Base-by-base conservation (phyloP, 805 yeast genomes). In the Nadsonia fulvescens region DNA sequence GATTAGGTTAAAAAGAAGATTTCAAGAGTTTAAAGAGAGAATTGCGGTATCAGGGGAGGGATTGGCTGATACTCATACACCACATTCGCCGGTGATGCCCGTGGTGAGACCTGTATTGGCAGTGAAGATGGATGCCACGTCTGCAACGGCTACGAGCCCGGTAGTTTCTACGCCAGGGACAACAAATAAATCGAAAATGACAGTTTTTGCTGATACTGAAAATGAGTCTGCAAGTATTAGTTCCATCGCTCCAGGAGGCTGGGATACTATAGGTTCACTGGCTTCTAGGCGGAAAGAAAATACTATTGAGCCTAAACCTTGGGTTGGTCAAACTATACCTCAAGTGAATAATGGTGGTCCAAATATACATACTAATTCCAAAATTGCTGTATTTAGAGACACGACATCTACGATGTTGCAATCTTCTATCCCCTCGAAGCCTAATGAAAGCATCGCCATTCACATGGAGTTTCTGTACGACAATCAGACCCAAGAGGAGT, bases 251-350 rank as follows among this genome's bases (percentile, higher is more conserved):
- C 11, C 32, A 6, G 28, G 36, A 13, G 47, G 46, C 3, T 44
- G 70, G 63, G 61, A 58, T 23, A 48, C 52, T 16, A 42, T 70
- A 13, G 78, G 69, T 5, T 37, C 70, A 1, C 46, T 65, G 1
- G 52, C 51, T 6, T 44, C 53, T 9, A 46, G 77, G 27, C 55
- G 58, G 23, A 77, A 77, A 43, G 93, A 79, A 43, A 79, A 79
- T 41, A 49, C 44, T 5, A 21, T 63, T 12, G 50, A 53, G 2
- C 57, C 81, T 1, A 54, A 51, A 6, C 61, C 71, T 1, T 70
- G 86, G 76, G 53, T 51, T 8, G 82, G 86, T 1, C 73, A 75
- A 37, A 54, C 34, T 5, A 26, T 48, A 30, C 37, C 33, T 3
- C 32, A 25, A 8, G 13, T 22, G 1, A n/a, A n/a, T n/a, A n/a